These are phyloP conservation scores for Centaurea solstitialis DNA, from an alignment of 129 eudicot species.

Conservation along the genomic window DNA sequence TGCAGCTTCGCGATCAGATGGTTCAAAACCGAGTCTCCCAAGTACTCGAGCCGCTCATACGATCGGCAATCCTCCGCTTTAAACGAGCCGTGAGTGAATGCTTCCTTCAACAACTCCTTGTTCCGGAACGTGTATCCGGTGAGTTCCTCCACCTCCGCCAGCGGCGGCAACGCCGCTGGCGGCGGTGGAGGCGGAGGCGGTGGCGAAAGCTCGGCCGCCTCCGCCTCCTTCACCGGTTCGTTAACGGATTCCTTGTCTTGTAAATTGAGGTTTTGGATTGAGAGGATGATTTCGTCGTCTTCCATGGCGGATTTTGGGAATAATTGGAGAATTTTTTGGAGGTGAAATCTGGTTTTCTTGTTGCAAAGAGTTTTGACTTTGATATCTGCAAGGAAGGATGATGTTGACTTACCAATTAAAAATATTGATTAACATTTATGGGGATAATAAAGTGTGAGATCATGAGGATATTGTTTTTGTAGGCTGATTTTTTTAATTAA, in stretches of 20 bases:
- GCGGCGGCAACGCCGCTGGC: no score
- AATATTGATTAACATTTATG: not conserved
- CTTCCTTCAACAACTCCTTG: constrained; percentile 33
- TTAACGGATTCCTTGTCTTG: not conserved
- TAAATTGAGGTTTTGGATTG: not conserved
- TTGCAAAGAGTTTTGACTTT: not conserved
- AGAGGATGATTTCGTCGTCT: not conserved
- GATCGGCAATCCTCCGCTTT: constrained; percentile 1
- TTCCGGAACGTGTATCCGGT: constrained; percentile 38
- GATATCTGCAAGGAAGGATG: not conserved
- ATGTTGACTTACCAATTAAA: not conserved
- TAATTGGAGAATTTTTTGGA: not conserved
- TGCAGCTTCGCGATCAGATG: constrained; percentile 38
- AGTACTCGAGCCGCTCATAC: constrained; percentile 50
- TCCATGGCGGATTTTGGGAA: not conserved
- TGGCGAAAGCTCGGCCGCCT: not conserved
- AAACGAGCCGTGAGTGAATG: constrained; percentile 42
- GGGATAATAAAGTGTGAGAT: not conserved
- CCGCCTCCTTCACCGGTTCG: not conserved
- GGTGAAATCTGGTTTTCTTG: constrained; percentile 1
- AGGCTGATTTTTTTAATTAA: no score
- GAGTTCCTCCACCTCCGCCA: constrained; percentile 37
- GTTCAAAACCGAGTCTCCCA: constrained; percentile 61
- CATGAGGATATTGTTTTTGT: not conserved
- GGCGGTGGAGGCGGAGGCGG: not conserved